phyloP scores from a whole-genome alignment of 371 early-diverging fungal genomes.

The Mucor indicus region DNA sequence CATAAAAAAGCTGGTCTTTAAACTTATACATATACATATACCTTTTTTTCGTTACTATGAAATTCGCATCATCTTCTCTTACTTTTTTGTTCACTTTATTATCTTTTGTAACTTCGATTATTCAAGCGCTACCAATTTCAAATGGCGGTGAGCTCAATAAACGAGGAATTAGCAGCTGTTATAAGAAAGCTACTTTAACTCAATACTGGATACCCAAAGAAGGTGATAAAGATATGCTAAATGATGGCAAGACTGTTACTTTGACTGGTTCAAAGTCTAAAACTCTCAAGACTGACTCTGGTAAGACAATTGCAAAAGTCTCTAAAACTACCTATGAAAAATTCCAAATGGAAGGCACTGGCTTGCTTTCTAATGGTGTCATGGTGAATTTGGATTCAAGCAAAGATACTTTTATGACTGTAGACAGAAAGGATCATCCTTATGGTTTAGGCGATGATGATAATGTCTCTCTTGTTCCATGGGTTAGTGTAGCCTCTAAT shows the following conservation, averaged over 20 bases:
- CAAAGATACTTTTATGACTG: constrained; percentile 10
- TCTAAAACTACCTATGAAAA: constrained; percentile 25
- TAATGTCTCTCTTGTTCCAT: constrained; percentile 33
- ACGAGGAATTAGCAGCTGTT: no score
- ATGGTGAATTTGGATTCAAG: constrained; percentile 25
- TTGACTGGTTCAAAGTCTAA: constrained; percentile 16
- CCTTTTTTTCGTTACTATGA: no score
- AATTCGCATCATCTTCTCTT: no score
- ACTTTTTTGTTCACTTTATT: no score
- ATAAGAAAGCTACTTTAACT: constrained; percentile 20
- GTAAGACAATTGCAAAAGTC: constrained; percentile 23
- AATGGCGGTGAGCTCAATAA: no score
- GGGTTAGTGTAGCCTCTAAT: constrained; percentile 41
- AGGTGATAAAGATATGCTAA: constrained; percentile 33
- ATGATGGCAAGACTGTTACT: constrained; percentile 22
- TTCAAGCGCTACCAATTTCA: no score
- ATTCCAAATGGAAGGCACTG: constrained; percentile 42
- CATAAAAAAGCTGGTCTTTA: no score
- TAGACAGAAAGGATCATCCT: constrained; percentile 10
- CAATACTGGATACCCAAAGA: constrained; percentile 40
- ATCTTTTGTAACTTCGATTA: no score
- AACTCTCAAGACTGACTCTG: constrained; percentile 12
- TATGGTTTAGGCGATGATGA: constrained; percentile 24
- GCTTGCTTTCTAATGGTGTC: constrained; percentile 23
- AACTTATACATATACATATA: no score